Evolutionary conservation across 2,329 filamentous ascomycete species (phyloP), one percentile per base, ranked within the genome.

Genomic region (Scedosporium apiospermum): DNA sequence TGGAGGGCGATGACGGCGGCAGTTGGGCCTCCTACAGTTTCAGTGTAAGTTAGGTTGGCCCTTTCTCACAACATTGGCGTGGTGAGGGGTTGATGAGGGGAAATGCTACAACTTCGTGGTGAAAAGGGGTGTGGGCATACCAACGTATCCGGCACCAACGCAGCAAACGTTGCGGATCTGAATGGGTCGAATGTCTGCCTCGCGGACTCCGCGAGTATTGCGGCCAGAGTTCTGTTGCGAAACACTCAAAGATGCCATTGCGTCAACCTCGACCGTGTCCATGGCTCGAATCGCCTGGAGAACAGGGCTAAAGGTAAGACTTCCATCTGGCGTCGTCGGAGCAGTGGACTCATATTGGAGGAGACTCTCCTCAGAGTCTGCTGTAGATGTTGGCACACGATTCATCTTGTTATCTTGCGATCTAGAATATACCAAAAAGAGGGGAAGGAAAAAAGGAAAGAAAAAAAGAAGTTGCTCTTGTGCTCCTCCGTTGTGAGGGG

Each of bases 141-240:
- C 88, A 66, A 91, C 87, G 72, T 91, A 91, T 67, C 88, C 88
- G 67, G 88, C 88, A 59, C 88, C 88, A 65, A 91, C 85, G 70
- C 87, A 90, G 74, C 88, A 90, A 61, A 91, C 85, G 69, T 83
- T 87, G 68, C 76, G 77, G 46, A 88, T 73, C 59, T 21, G 18
- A 55, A 46, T 23, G 21, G 58, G 38, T 18, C 38, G 38, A 55
- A 16, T 12, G 12, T 7, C 16, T 30, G 12, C 23, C 12, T 55
- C 51, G 14, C 6, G 9, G n/a, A 10, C 57, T 7, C 23, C 57
- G 30, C n/a, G 64, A 26, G 18, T 14, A 23, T 27, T 55, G 18
- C 18, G n/a, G n/a, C 51, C 12, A 27, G 23, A 14, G 51, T 55
- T 27, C 51, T 27, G 18, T 3, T 55, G 51, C 6, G 51, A 55